Evolutionary conservation across 352 stramenopile genomes (phyloP), one percentile per base, ranked within the genome.

Genomic region (Phytophthora colocasiae): DNA sequence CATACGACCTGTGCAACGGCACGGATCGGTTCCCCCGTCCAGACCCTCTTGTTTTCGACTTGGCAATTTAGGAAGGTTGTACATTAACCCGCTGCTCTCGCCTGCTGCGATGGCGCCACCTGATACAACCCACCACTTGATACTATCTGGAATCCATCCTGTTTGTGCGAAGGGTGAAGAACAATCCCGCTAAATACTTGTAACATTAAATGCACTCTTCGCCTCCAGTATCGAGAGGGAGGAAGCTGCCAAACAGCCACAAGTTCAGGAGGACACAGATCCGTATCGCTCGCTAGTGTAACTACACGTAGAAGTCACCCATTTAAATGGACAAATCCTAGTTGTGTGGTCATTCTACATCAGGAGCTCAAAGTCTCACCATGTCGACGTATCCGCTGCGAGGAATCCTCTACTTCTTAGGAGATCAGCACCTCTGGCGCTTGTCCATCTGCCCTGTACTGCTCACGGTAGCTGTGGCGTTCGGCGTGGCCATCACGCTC

Each of bases 221-320:
- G 81, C 81, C 15, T 79, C 50, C 36, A 77, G 77, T 52, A 74
- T 90, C 49, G 81, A 88, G 62, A 70, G 60, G 27, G 76, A 87
- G 43, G 70, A 75, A 47, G 52, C 46, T 11, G 55, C 56, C 40
- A 66, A 68, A 32, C 52, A 60, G 11, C 54, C 66, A 40, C 40
- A 46, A 10, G 29, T 64, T n/a, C 60, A 60, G 53, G 56, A 65
- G 3, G 53, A 73, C 22, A 29, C 32, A 7, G 61, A 66, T n/a
- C 19, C 24, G 14, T 75, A 75, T 46, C 55, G 45, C 38, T 67
- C 46, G 8, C 52, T 73, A 8, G 49, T 49, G 29, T 69, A 71
- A 10, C 54, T 57, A 22, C 14, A 41, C 10, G 2, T 43, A 61
- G 31, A 60, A 43, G 39, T 38, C 45, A 50, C 48, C 40, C 32